These are phyloP conservation scores for Suhomyces guaymorum DNA, from an alignment of 1,139 yeast species.

Conservation along the genomic window DNA sequence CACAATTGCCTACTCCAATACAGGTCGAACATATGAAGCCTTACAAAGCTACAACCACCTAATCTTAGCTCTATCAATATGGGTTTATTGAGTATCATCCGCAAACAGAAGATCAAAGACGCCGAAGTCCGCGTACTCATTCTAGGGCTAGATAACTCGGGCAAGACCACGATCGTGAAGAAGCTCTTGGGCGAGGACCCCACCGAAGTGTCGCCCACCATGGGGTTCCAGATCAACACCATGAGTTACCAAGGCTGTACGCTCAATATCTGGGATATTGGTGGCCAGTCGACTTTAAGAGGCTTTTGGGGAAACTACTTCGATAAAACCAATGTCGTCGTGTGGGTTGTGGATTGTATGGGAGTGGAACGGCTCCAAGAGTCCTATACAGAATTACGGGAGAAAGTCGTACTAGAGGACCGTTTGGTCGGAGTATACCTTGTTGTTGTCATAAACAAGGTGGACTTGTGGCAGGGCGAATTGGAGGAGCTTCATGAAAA, in stretches of 20 bases:
- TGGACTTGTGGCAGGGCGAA: conserved; percentile 38
- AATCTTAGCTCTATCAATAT: too few relatives aligned
- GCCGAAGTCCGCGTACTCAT: conserved; percentile 71
- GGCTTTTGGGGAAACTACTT: conserved; percentile 91
- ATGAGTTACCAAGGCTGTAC: conserved; percentile 30
- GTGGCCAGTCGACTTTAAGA: conserved; percentile 78
- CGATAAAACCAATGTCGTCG: conserved; percentile 75
- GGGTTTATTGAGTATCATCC: conserved; percentile 83
- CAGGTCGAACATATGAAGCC: too few relatives aligned
- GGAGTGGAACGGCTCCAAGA: conserved; percentile 63
- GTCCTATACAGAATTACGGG: conserved; percentile 61
- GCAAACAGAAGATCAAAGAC: conserved; percentile 81
- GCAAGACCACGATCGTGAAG: conserved; percentile 80
- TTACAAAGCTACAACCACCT: too few relatives aligned
- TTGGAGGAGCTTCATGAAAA: conserved; percentile 20
- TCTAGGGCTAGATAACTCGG: conserved; percentile 86
- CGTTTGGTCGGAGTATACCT: conserved; percentile 67
- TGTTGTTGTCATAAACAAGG: conserved; percentile 57
- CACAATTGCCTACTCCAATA: too few relatives aligned
- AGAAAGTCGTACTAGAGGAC: conserved; percentile 63
- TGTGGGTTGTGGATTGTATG: conserved; percentile 91
- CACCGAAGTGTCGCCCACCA: conserved; percentile 46
- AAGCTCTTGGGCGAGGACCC: conserved; percentile 56
- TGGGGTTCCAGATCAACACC: conserved; percentile 55
- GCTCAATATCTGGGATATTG: conserved; percentile 76